Percentiles rank a stretch among this genome's conserved stretches.
phyloP scores from a whole-genome alignment of 768 basidiomycete species.

The Boletus coccyginus region DNA sequence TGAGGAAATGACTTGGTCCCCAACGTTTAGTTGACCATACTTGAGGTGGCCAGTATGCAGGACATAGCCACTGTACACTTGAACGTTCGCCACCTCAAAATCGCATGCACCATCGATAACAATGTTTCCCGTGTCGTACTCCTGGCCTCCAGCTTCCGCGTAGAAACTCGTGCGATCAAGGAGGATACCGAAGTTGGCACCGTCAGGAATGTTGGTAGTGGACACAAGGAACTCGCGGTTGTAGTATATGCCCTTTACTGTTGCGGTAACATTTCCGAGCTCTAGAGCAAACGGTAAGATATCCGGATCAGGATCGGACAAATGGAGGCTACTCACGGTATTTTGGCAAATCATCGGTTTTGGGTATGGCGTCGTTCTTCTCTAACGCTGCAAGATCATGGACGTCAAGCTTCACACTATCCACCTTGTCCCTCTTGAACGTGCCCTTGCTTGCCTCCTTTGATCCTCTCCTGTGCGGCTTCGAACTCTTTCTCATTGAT shows the following conservation, averaged over 20 bases:
- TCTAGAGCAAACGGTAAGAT: slow-evolving; percentile 41
- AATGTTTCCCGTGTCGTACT: slow-evolving; percentile 94
- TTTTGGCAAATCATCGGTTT: slow-evolving; percentile 92
- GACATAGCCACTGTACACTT: slow-evolving; percentile 93
- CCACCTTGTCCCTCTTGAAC: slow-evolving; percentile 63
- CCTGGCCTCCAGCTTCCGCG: slow-evolving; percentile 96
- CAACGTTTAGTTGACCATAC: slow-evolving; percentile 79
- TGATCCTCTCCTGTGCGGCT: slow-evolving; percentile 78
- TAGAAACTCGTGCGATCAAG: slow-evolving; percentile 96
- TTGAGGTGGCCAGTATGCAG: slow-evolving; percentile 89
- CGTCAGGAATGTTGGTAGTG: slow-evolving; percentile 63
- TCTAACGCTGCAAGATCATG: slow-evolving; percentile 90
- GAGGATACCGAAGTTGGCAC: slow-evolving; percentile 74
- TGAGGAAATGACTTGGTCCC: slow-evolving; percentile 79
- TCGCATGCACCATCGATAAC: slow-evolving; percentile 89
- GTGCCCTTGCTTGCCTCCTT: slow-evolving; percentile 90
- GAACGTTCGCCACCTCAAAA: slow-evolving; percentile 92
- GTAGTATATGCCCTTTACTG: slow-evolving; percentile 81
- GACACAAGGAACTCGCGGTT: slow-evolving; percentile 71
- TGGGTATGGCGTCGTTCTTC: slow-evolving; percentile 69
- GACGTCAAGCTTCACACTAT: slow-evolving; percentile 89
- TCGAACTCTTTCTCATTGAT: slow-evolving; percentile 91
- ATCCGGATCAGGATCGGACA: background rate
- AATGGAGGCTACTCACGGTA: slow-evolving; percentile 58
- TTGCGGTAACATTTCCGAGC: slow-evolving; percentile 72